Base-by-base conservation (phyloP, 176 grass and related monocot genomes). In the Elaeis guineensis region DNA sequence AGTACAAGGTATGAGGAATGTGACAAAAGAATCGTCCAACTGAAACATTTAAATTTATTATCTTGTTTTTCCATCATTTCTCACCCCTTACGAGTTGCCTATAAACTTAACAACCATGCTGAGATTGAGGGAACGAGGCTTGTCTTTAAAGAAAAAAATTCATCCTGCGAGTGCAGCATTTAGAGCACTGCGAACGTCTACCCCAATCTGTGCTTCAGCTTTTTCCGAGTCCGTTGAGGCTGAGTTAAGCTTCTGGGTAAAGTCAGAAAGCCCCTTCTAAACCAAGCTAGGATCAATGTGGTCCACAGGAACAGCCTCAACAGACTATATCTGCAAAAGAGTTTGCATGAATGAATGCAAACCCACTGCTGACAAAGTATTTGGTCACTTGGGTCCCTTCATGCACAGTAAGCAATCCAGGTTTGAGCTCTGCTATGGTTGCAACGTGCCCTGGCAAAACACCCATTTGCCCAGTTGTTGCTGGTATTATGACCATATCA, bases 401-500 rank as follows among this genome's bases (percentile, higher is more conserved):
- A 0, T 92, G 88, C 70, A 92, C 93, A 11, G 93, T 89, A 15
- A 98, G 79, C 73, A 98, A 73, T 35, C 88, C 93, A 29, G 84
- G 93, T 60, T 92, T 92, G 48, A 98, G 79, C 64, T 98, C 88
- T 15, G 93, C 82, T 3, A 92, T 98, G 50, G 88, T 89, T 21
- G 93, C n/a, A 62, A 98, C 88, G 61, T 98, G 88, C 16, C 82
- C 93, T 11, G 94, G 94, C 66, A 98, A 79, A 71, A 92, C 88
- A 85, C 94, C 94, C 94, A 93, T 98, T 72, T 83, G 84, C 25
- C 88, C 88, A 73, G 93, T 92, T 53, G 84, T 89, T 59, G 93
- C 93, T 58, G 93, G 88, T 51, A 98, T 65, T 57, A 92, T 98
- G 54, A 92, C 84, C 93, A 98, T 92, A 73, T 98, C 93, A 58